phyloP scores from a whole-genome alignment of 306 rosid genomes.

The Crataegus laevigata region DNA sequence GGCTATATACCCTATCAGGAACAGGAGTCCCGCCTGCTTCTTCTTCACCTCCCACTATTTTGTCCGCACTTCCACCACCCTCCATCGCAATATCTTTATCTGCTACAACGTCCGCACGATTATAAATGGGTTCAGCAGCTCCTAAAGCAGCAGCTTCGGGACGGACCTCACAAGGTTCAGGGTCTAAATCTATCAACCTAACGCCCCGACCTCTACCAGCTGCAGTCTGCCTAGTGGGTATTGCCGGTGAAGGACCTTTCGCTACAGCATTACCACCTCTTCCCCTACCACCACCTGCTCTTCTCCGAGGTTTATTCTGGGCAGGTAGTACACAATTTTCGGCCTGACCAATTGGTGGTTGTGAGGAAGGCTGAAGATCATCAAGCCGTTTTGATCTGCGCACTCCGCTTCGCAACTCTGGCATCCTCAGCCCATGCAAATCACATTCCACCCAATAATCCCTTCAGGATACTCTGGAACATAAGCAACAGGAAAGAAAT shows the following conservation, averaged over 20 bases:
- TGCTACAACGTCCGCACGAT: conserved; percentile 54
- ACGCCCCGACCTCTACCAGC: conserved; percentile 94
- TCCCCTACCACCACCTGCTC: conserved; percentile 83
- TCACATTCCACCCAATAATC: conserved; percentile 49
- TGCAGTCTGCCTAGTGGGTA: conserved; percentile 75
- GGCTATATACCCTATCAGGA: conserved; percentile 69
- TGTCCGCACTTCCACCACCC: conserved; percentile 84
- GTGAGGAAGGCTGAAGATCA: conserved; percentile 76
- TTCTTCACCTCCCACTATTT: conserved; percentile 65
- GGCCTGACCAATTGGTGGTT: conserved; percentile 60
- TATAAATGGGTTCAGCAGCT: conserved; percentile 50
- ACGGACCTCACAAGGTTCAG: conserved; percentile 62
- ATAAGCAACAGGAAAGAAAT: conserved; percentile 5
- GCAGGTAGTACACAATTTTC: conserved; percentile 63
- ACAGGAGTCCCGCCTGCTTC: conserved; percentile 70
- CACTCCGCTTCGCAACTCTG: conserved; percentile 98
- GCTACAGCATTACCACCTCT: conserved; percentile 82
- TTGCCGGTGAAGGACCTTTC: conserved; percentile 69
- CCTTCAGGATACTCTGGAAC: conserved; percentile 31
- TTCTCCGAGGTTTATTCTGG: conserved; percentile 61
- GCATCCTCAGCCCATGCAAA: conserved; percentile 99
- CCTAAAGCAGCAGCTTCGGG: conserved; percentile 63
- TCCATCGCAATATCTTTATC: conserved; percentile 67
- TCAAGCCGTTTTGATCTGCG: conserved; percentile 91
- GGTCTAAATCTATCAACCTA: conserved; percentile 69